phyloP scores from a whole-genome alignment of 805 yeast genomes.

The Komagataella kurtzmanii region DNA sequence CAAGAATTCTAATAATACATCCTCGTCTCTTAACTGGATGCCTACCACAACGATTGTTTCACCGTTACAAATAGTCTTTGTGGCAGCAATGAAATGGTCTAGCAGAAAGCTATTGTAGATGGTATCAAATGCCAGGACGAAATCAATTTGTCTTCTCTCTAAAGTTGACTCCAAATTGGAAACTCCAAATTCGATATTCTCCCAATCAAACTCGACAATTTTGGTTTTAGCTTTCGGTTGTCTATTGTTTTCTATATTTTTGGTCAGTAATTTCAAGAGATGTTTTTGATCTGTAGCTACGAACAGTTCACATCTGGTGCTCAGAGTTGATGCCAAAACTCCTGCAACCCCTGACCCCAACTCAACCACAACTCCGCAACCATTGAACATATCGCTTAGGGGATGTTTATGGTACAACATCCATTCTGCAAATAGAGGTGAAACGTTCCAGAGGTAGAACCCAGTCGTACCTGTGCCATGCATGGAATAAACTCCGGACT shows the following conservation, averaged over 20 bases:
- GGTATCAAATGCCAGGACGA: constrained; percentile 50
- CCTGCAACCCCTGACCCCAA: constrained; percentile 55
- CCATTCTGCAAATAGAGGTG: constrained; percentile 41
- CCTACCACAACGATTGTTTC: constrained; percentile 26
- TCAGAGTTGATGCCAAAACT: constrained; percentile 25
- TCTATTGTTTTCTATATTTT: constrained; percentile 30
- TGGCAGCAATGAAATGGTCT: constrained; percentile 30
- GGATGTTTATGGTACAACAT: constrained; percentile 21
- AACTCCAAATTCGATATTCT: constrained; percentile 23
- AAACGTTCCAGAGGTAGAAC: constrained; percentile 46
- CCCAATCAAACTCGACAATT: constrained; percentile 52
- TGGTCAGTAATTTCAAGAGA: constrained; percentile 31
- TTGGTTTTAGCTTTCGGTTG: constrained; percentile 18
- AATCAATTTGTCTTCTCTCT: constrained; percentile 20
- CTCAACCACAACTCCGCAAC: constrained; percentile 24
- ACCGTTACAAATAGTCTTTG: constrained; percentile 20
- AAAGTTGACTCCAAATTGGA: constrained; percentile 4
- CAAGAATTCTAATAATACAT: constrained; percentile 33
- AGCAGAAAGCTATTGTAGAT: constrained; percentile 51
- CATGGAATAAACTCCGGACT: neutral
- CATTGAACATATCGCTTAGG: constrained; percentile 4
- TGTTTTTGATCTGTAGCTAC: constrained; percentile 49
- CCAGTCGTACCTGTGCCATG: constrained; percentile 37
- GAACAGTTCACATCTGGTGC: constrained; percentile 22
- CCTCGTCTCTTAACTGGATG: constrained; percentile 41